Conservation (phyloP, 495 filamentous ascomycete genomes). For the Sporormia fimetaria region DNA sequence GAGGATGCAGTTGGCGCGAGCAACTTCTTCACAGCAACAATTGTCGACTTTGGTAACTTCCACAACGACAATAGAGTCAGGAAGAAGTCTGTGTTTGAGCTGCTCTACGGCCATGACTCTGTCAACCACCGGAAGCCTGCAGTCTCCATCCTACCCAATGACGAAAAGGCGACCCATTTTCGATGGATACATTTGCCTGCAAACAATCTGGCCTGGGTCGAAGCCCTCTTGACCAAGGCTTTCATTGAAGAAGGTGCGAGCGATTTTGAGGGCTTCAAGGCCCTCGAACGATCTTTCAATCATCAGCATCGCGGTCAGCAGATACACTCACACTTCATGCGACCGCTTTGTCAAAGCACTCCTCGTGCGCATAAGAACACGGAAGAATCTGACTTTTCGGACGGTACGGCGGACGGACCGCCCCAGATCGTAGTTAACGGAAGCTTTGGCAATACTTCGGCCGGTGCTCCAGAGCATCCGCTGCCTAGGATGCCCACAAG, state of each 20-base stretch:
- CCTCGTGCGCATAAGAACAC: slow-evolving; percentile 35
- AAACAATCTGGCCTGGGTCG: slow-evolving; percentile 49
- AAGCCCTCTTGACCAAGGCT: slow-evolving; percentile 52
- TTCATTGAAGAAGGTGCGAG: slow-evolving; percentile 56
- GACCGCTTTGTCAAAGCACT: slow-evolving; percentile 50
- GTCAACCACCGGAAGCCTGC: slow-evolving; percentile 44
- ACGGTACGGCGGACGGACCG: slow-evolving; percentile 29
- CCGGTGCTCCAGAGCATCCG: slow-evolving; percentile 6
- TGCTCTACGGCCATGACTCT: slow-evolving; percentile 50
- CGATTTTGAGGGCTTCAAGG: slow-evolving; percentile 58
- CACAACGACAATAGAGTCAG: slow-evolving; percentile 48
- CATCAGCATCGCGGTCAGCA: slow-evolving; percentile 53
- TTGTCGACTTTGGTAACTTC: slow-evolving; percentile 59
- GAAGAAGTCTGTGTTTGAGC: slow-evolving; percentile 30
- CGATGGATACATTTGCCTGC: slow-evolving; percentile 63
- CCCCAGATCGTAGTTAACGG: slow-evolving; percentile 19
- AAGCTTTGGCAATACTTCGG: slow-evolving; percentile 2
- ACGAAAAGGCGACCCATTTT: slow-evolving; percentile 44
- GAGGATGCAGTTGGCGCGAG: slow-evolving; percentile 46
- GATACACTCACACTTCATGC: slow-evolving; percentile 57
- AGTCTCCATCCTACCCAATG: slow-evolving; percentile 43
- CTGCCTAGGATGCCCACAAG: slow-evolving; percentile 12
- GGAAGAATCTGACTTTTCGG: slow-evolving; percentile 31
- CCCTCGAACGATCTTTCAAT: slow-evolving; percentile 51
- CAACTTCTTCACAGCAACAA: slow-evolving; percentile 52